These are phyloP conservation scores for Fusarium tupiense DNA, from an alignment of 2,329 filamentous ascomycete species.

Conservation along the genomic window DNA sequence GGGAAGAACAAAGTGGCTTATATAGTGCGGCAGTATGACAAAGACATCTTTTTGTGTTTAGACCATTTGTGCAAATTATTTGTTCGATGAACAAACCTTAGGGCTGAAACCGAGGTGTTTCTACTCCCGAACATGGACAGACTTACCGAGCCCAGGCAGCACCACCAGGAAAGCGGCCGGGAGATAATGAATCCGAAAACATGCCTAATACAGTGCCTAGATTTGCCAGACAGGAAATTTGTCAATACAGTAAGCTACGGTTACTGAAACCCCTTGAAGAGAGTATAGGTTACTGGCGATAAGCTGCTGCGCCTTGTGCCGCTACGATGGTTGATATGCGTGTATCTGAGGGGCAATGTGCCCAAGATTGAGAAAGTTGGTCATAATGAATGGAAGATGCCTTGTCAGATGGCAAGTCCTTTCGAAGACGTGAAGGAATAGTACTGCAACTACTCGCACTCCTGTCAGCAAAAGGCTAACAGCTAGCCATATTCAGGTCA, in stretches of 20 bases:
- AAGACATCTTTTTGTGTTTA: background rate
- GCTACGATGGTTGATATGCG: background rate
- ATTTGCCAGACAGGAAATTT: background rate
- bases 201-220: too few relatives aligned
- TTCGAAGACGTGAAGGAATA: background rate
- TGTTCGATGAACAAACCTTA: background rate
- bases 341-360: background rate
- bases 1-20: background rate
- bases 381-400: background rate
- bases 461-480: too few relatives aligned
- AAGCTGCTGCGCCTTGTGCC: background rate
- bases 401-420: background rate
- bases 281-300: background rate
- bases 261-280: fast-evolving
- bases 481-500: too few relatives aligned
- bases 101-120: background rate
- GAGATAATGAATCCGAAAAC: fast-evolving
- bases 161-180: fast-evolving
- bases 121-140: background rate
- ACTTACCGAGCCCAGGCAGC: background rate
- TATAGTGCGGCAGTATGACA: background rate
- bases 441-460: background rate
- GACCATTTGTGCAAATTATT: background rate
- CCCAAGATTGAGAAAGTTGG: background rate
- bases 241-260: too few relatives aligned